Evolutionary conservation across 805 yeast genomes (phyloP), one percentile per base, ranked within the genome.

Genomic region (Torulaspora quercuum): DNA sequence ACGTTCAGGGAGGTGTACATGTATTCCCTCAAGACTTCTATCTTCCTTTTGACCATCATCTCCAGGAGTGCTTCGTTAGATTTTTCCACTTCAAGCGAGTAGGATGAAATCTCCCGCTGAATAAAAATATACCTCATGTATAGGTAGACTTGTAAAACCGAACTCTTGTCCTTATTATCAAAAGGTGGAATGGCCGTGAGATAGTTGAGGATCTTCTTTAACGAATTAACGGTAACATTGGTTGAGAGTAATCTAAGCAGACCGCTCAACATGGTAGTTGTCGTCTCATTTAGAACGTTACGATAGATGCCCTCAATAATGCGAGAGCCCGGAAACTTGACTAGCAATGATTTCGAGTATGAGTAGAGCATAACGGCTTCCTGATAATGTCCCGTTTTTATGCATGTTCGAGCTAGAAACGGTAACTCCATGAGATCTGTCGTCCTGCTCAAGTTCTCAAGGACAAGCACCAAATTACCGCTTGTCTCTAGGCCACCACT

Each of bases 301-400:
- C 45, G 38, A 19, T 51, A 46, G 6, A 56, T 48, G 5, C 43
- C 61, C 61, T 30, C 65, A 57, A 58, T 39, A 7, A 53, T 44
- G 3, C 32, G 33, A 5, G 58, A 50, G 7, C 52, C 53, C 0
- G 88, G 85, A 57, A 81, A 89, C 41, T 94, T 69, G 11, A 79
- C 75, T 0, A 72, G 66, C 15, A 92, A 65, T 37, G 94, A 70
- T 44, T 80, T 73, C 1, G 83, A 78, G 50, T 84, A 78, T 19
- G 82, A 73, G 8, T 88, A 82, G 9, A 90, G 74, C 56, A 90
- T 95, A 22, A 90, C 72, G 7, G 96, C 88, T 52, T 88, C 95
- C 21, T 87, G 82, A 55, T 89, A 92, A 52, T 83, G 84, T 0
- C 95, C 95, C 30, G 82, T 81, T 31, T 76, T 70, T 7, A 89